Conservation (phyloP, 2,329 filamentous ascomycete species). For the Phyllosticta paracitricarpa region DNA sequence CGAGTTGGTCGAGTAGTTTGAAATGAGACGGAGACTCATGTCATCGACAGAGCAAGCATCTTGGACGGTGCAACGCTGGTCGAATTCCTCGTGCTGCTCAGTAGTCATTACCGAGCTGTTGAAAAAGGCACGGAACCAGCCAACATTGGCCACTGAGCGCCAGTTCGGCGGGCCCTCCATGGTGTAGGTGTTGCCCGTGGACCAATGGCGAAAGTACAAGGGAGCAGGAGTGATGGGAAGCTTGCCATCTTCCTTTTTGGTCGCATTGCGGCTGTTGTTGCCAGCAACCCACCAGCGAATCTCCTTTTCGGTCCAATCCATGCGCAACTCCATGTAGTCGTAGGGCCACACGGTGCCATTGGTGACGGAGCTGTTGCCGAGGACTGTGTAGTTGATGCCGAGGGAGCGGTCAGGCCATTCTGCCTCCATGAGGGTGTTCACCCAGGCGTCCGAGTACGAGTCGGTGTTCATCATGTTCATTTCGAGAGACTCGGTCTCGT, state of each 20-base stretch:
- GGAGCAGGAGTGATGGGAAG: constrained; percentile 34
- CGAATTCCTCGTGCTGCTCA: constrained; percentile 19
- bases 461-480: constrained; percentile 38
- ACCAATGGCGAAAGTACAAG: constrained; percentile 40
- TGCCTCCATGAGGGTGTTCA: constrained; percentile 29
- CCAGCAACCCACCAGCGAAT: constrained; percentile 35
- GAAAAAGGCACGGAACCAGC: constrained; percentile 41
- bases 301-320: constrained; percentile 38
- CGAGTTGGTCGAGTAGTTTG: constrained; percentile 16
- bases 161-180: constrained; percentile 36
- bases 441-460: constrained; percentile 27
- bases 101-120: constrained; percentile 36
- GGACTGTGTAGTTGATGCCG: constrained; percentile 34
- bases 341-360: constrained; percentile 29
- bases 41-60: constrained; percentile 29
- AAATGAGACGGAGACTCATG: constrained; percentile 23
- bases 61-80: constrained; percentile 19
- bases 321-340: constrained; percentile 36
- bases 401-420: constrained; percentile 29
- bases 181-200: constrained; percentile 33
- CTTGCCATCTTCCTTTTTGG: constrained; percentile 21
- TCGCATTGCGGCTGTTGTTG: constrained; percentile 25
- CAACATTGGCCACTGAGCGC: constrained; percentile 32
- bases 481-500: constrained; percentile 33
- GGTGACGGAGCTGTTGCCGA: constrained; percentile 18